Evolutionary conservation across 805 yeast species (phyloP), one percentile per base, ranked within the genome.

Genomic region (Spathaspora sp.): DNA sequence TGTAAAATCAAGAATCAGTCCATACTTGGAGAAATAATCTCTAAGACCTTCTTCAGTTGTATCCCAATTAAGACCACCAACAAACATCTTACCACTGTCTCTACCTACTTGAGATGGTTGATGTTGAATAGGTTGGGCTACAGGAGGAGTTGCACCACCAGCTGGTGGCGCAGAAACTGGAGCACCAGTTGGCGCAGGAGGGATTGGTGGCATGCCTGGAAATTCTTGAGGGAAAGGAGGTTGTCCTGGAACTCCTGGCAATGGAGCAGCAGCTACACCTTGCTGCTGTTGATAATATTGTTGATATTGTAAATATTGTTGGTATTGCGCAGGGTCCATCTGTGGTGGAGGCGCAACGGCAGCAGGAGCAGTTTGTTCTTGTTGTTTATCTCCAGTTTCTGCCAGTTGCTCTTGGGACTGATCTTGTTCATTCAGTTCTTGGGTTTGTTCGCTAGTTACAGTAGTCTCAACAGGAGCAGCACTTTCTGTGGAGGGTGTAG

Each of bases 51-150:
- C 96, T 64, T 93, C 98, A 12, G 92, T 85, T 14, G 99, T 93
- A 65, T 93, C 97, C 98, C 98, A 93, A 64, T 93, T 94, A 61
- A 93, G 82, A 48, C 99, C 99, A 56, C 99, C 99, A 68, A 90
- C 82, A 63, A 91, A 91, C 96, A 91, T 88, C 66, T 91, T 91
- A 50, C 96, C 96, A 57, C 85, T 85, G 61, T 89, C 97, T 49
- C 61, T 67, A 26, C 75, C 77, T 55, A 67, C 57, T 53, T 61
- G 67, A 19, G 75, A 72, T 38, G 62, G 69, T 23, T 11, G 16
- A 19, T 49, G 51, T 44, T 52, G 51, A 14, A 29, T 18, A 10
- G 39, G 12, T 18, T 20, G 20, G 2, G 38, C 18, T 10, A 29
- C 19, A 17, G 28, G 43, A 32, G 58, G 61, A 47, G 50, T 54